Evolutionary conservation across 805 yeast genomes (phyloP), one percentile per base, ranked within the genome.

Genomic region (Saturnispora kantuleensis): DNA sequence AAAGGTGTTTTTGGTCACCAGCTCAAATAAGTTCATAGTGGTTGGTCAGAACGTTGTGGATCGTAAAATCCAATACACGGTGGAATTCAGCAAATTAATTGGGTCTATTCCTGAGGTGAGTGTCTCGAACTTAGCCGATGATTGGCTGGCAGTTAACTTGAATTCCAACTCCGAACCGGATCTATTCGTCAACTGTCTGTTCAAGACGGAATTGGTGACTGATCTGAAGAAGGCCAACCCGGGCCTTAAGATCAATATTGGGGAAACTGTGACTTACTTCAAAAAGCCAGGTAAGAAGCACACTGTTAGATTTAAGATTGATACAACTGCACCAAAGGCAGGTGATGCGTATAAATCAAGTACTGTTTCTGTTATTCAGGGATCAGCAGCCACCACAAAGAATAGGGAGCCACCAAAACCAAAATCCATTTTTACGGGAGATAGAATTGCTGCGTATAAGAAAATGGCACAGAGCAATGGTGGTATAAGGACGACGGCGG

Each of bases 271-370:
- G 47, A 74, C 76, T 49, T 93, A 93, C 64, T 85, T 82, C 65
- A 93, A 90, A 73, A 93, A 93, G 61, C 87, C 96, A 1, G 95
- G 95, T 2, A 81, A 77, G 60, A 57, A 70, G 21, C 93, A 88
- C 49, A 61, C 73, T 8, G 83, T 93, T 52, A 88, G 84, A 61
- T 77, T 83, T 56, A 76, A 72, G 42, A 61, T 72, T 35, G 82
- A 81, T 39, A 71, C 69, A 10, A 58, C 76, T n/a, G 81, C 83
- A 28, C 94, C 95, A 10, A 56, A 54, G 10, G 60, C 74, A 51
- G 71, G 84, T 36, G 97, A 93, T 60, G 48, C 66, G 10, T 93
- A 93, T 69, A 93, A 93, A 66, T 86, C 96, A 3, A 84, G 95
- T 50, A 77, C 85, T 0, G 89, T 93, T 21, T 79, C 77, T 35